phyloP scores from a whole-genome alignment of 2,329 filamentous ascomycete genomes.

The Neospermospora avenae region DNA sequence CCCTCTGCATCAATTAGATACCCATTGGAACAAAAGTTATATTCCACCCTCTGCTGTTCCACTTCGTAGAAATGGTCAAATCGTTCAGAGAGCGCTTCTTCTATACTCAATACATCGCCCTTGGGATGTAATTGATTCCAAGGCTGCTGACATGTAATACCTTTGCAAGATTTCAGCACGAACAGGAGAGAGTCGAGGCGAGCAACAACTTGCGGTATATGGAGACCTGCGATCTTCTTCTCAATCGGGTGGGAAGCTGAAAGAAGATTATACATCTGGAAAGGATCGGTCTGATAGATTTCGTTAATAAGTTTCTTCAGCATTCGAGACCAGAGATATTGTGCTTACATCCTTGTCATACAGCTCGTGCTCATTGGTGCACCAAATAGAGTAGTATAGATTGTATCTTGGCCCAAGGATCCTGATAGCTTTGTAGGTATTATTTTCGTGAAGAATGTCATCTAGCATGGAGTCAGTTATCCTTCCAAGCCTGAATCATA shows the following conservation, averaged over 20 bases:
- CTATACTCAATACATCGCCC: constrained; percentile 47
- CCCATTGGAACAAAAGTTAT: constrained; percentile 50
- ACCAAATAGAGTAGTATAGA: constrained; percentile 66
- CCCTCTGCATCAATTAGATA: constrained; percentile 55
- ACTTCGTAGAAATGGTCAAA: constrained; percentile 52
- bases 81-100: constrained; percentile 44
- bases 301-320: neutral
- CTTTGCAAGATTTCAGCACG: constrained; percentile 58
- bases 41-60: constrained; percentile 47
- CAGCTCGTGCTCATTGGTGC: constrained; percentile 61
- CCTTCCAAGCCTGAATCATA: neutral
- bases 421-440: constrained; percentile 47
- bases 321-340: neutral
- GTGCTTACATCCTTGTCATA: constrained; percentile 51
- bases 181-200: constrained; percentile 56
- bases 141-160: constrained; percentile 48
- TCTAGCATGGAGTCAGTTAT: neutral
- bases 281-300: constrained; percentile 41
- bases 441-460: constrained; percentile 33
- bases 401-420: constrained; percentile 48
- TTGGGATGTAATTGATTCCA: constrained; percentile 54
- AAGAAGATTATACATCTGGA: constrained; percentile 46
- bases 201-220: constrained; percentile 39
- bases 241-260: constrained; percentile 23
- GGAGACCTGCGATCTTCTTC: constrained; percentile 28